These are phyloP conservation scores for Funneliformis geosporum DNA, from an alignment of 192 early-diverging fungal genomes.

Conservation along the genomic window DNA sequence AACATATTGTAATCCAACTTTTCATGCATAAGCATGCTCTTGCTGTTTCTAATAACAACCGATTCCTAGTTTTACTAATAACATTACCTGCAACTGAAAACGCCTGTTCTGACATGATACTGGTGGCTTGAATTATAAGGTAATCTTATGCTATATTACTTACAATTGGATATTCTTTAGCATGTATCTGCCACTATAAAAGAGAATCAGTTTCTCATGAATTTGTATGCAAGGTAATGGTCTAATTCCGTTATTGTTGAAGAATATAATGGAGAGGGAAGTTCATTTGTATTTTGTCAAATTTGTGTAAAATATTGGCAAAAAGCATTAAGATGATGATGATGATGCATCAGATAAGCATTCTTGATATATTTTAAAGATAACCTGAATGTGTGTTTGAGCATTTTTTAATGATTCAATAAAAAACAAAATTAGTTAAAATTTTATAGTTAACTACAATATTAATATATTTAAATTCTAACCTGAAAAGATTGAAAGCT, in stretches of 20 bases:
- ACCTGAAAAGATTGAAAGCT: background rate
- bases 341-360: too few relatives aligned
- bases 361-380: too few relatives aligned
- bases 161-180: too few relatives aligned
- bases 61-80: background rate
- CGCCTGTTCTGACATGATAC: background rate
- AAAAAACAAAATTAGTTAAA: too few relatives aligned
- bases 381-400: too few relatives aligned
- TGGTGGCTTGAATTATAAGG: conserved; percentile 1
- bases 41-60: background rate
- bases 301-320: background rate
- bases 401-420: too few relatives aligned
- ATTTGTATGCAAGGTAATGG: too few relatives aligned
- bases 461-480: background rate
- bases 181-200: too few relatives aligned
- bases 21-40: background rate
- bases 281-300: background rate
- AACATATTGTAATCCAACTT: background rate
- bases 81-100: background rate
- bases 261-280: too few relatives aligned
- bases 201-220: too few relatives aligned
- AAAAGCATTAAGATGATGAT: too few relatives aligned
- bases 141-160: background rate
- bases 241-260: too few relatives aligned
- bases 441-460: background rate